Evolutionary conservation across 148 eudicot genomes (phyloP), one percentile per base, ranked within the genome.

Genomic region (Nyssa sinensis): DNA sequence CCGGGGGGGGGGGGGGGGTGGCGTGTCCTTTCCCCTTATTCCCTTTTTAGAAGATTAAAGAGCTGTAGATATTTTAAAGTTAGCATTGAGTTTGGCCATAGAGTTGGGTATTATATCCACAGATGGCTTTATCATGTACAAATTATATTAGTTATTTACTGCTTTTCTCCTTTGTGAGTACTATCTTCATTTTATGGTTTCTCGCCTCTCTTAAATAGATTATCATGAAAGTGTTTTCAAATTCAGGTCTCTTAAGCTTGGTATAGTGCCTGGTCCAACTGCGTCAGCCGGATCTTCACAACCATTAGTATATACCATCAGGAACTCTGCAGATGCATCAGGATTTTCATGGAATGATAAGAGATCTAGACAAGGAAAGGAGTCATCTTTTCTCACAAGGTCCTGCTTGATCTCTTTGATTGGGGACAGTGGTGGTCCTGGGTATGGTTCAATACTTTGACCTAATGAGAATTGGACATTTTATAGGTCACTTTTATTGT

Each of bases 301-400:
- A 55, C 83, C 81, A 24, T 81, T 84, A 39, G 84, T 81, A 55
- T 82, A 78, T 76, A 77, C 88, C 16, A 82, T 82, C 71, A 79
- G 88, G 73, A 86, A 84, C 60, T 77, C 89, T 30, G 71, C 77
- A 2, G 89, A 88, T 65, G 82, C 81, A 61, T 82, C 93, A 63
- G 85, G 88, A 8, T 75, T 83, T 70, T 87, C 90, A 53, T 87
- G 90, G 93, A 85, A 83, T 76, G 93, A 89, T 58, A 89, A 87
- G 67, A 87, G 86, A 77, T 87, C 90, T 13, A 79, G 93, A 77
- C 93, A 85, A 30, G 93, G 88, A 64, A 89, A 89, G 71, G 90
- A 87, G 75, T 78, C 90, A 55, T 85, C 72, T 62, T 69, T 87
- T 73, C 87, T 89, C 64, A 82, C 90, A 32, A 81, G 93, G 71